These are phyloP conservation scores for Alternaria solani DNA, from an alignment of 2,329 filamentous ascomycete genomes.

Conservation along the genomic window DNA sequence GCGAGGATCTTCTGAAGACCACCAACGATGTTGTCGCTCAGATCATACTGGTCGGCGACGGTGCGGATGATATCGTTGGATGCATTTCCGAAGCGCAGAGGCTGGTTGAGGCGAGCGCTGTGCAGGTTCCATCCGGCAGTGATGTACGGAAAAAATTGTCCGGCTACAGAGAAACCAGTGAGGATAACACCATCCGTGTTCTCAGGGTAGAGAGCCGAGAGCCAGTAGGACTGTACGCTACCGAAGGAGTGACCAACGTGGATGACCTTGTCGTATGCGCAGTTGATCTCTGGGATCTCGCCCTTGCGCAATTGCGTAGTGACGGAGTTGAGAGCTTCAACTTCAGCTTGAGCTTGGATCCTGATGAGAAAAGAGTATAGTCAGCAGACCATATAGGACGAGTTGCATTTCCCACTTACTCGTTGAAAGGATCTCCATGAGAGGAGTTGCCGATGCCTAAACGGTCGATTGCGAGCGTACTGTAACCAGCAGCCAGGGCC, in stretches of 20 bases:
- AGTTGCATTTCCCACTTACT: constrained; percentile 33
- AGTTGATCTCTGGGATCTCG: constrained; percentile 53
- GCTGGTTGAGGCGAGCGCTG: constrained; percentile 54
- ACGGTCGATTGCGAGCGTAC: constrained; percentile 68
- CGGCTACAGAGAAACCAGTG: constrained; percentile 65
- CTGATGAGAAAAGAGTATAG: not conserved
- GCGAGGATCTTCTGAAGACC: constrained; percentile 29
- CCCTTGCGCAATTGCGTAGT: constrained; percentile 61
- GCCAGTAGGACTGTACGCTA: constrained; percentile 64
- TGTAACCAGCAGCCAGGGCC: constrained; percentile 65
- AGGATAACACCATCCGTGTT: constrained; percentile 67
- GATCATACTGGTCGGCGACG: constrained; percentile 19
- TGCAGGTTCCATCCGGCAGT: constrained; percentile 59
- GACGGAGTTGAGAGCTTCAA: constrained; percentile 65
- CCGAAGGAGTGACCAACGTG: constrained; percentile 73
- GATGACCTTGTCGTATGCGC: constrained; percentile 56
- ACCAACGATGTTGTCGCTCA: constrained; percentile 22
- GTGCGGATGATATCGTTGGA: constrained; percentile 23
- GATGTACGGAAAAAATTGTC: constrained; percentile 55
- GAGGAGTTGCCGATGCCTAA: constrained; percentile 67
- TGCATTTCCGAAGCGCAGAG: constrained; percentile 50
- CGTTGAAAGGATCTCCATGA: constrained; percentile 66
- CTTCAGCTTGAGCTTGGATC: constrained; percentile 66
- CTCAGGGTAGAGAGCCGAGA: constrained; percentile 62
- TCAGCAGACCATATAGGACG: not conserved